Percentiles rank a stretch among this genome's conserved stretches.
phyloP scores from a whole-genome alignment of 768 basidiomycete species.

The Leccinum subgranulosum region DNA sequence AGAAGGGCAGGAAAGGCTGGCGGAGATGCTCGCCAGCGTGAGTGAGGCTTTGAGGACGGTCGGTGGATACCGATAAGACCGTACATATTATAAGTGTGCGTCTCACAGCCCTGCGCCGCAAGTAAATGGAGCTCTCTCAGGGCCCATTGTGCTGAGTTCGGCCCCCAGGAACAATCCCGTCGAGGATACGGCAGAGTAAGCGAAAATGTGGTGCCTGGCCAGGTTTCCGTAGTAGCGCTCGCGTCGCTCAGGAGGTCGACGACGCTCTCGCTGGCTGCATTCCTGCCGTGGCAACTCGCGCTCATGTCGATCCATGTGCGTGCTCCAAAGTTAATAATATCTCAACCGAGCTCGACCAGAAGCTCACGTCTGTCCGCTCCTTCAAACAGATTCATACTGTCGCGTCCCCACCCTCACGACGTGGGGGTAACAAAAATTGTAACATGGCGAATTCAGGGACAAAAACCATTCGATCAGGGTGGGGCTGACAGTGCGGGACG shows the following conservation, averaged over 20 bases:
- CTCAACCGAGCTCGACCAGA: background rate
- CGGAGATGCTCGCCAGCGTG: background rate
- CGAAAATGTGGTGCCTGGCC: background rate
- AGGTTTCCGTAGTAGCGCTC: too few relatives aligned
- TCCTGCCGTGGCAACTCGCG: background rate
- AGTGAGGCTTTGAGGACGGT: background rate
- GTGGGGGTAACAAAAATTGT: background rate
- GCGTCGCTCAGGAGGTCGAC: background rate
- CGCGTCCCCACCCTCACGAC: background rate
- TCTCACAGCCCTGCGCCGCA: background rate
- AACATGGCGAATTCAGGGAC: background rate
- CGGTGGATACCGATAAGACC: background rate
- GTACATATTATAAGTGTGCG: constrained; percentile 3
- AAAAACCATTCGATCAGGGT: constrained; percentile 28
- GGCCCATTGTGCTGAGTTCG: background rate
- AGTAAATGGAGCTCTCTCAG: constrained; percentile 9
- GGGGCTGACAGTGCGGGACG: background rate
- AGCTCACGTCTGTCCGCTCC: background rate
- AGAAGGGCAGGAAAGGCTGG: background rate
- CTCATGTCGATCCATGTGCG: background rate
- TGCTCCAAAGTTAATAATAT: background rate
- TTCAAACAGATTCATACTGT: background rate
- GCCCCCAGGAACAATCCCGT: constrained; percentile 15
- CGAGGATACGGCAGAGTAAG: constrained; percentile 15
- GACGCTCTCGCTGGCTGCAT: background rate